Conservation (phyloP, 2,329 filamentous ascomycete species). For the Thermochaetoides dissita region DNA sequence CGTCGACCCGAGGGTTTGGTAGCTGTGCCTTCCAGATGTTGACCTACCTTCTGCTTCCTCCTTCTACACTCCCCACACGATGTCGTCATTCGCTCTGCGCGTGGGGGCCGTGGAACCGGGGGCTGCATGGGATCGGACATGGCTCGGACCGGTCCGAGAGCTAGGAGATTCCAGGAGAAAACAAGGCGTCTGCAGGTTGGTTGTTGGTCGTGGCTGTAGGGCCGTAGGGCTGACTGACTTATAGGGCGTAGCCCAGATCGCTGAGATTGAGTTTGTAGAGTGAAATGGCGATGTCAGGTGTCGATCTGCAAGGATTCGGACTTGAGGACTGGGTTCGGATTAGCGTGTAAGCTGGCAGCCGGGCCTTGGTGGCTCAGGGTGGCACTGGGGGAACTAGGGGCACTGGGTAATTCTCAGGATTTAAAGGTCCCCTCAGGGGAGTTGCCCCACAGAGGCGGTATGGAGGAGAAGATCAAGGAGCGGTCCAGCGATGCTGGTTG, state of each 20-base stretch:
- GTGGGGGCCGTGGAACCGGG: constrained; percentile 14
- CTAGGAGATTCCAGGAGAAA: constrained; percentile 1
- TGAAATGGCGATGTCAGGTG: constrained; percentile 7
- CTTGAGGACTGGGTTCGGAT: constrained; percentile 12
- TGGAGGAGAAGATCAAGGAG: no score
- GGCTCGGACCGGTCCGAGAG: constrained; percentile 5
- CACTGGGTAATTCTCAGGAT: no score
- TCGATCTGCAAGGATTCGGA: constrained; percentile 15
- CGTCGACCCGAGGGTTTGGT: background rate
- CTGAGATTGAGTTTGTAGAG: constrained; percentile 4
- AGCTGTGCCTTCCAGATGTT: background rate
- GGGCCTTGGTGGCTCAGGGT: no score
- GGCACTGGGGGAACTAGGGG: no score
- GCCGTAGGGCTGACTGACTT: constrained; percentile 15
- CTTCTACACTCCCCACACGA: constrained; percentile 38
- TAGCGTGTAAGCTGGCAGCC: constrained; percentile 10
- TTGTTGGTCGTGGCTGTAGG: constrained; percentile 1
- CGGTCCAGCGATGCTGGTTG: no score
- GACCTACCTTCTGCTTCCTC: constrained; percentile 34
- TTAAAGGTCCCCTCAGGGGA: no score
- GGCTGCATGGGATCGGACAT: constrained; percentile 25
- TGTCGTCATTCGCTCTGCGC: constrained; percentile 24
- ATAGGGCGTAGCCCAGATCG: constrained; percentile 9
- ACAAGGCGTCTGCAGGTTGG: constrained; percentile 2
- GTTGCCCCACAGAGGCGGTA: no score